Conservation (phyloP, 2,329 filamentous ascomycete genomes). For the Clonostachys rosea region DNA sequence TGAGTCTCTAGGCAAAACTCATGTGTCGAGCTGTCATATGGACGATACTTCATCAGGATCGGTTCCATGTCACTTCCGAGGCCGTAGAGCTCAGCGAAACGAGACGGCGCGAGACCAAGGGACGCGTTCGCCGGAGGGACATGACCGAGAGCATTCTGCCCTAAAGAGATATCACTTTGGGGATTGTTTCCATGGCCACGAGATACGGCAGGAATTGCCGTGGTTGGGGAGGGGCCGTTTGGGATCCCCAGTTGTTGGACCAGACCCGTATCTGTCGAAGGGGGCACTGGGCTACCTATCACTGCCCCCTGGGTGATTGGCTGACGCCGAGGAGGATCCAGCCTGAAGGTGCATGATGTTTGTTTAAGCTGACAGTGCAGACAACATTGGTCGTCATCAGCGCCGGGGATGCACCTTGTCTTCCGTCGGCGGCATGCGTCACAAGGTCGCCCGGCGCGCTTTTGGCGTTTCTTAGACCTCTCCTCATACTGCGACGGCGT, state of each 20-base stretch:
- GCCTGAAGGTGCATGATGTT: conserved; percentile 6
- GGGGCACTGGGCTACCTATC: neutral
- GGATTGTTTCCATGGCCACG: neutral
- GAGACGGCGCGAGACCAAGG: conserved; percentile 13
- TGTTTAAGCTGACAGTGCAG: conserved; percentile 7
- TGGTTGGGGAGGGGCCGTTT: too few relatives aligned
- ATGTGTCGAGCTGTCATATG: conserved; percentile 41
- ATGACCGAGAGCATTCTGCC: conserved; percentile 6
- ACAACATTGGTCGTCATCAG: conserved; percentile 1
- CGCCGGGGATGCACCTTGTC: conserved; percentile 3
- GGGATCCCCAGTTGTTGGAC: neutral
- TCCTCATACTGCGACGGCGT: conserved; percentile 22
- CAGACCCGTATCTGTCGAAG: neutral
- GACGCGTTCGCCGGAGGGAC: conserved; percentile 9
- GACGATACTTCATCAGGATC: conserved; percentile 29
- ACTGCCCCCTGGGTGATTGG: too few relatives aligned
- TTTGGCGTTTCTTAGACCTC: conserved; percentile 17
- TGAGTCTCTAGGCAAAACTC: conserved; percentile 49
- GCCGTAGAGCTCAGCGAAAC: conserved; percentile 23
- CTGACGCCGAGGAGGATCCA: neutral
- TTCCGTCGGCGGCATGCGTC: conserved; percentile 10
- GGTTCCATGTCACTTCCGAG: conserved; percentile 25
- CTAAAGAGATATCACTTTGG: conserved; percentile 6
- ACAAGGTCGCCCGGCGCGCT: conserved; percentile 15
- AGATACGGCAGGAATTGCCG: neutral